A percentile compares a stretch with the other conserved stretches of the same genome.
These are phyloP conservation scores for Kuraishia hungarica DNA, from an alignment of 805 yeast species.

Conservation along the genomic window DNA sequence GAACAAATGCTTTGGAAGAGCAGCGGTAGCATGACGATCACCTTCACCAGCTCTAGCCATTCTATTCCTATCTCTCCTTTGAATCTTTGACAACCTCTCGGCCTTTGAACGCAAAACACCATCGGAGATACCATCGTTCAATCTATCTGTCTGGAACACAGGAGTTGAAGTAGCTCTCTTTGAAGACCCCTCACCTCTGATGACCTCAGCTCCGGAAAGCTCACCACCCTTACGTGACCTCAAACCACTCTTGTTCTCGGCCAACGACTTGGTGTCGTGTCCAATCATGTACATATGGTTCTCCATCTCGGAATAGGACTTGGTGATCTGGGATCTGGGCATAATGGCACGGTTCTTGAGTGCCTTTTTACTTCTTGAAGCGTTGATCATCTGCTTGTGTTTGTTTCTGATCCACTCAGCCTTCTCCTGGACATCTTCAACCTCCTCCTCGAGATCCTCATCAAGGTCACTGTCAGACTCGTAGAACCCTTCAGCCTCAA, in stretches of 20 bases:
- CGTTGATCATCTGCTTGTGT: constrained; percentile 88
- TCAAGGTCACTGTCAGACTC: constrained; percentile 72
- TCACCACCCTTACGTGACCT: constrained; percentile 17
- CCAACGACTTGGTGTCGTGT: constrained; percentile 68
- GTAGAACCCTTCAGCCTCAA: constrained; percentile 92
- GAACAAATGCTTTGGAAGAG: constrained; percentile 89
- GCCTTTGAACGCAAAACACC: constrained; percentile 77
- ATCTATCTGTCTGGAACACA: constrained; percentile 63
- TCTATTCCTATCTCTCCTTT: constrained; percentile 91
- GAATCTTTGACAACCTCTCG: constrained; percentile 77
- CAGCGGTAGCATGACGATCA: constrained; percentile 82
- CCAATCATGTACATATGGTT: constrained; percentile 85
- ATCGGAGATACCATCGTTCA: constrained; percentile 79
- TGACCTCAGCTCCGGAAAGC: constrained; percentile 71
- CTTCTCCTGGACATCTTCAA: constrained; percentile 72
- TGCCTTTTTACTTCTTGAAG: constrained; percentile 79
- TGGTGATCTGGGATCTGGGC: constrained; percentile 84
- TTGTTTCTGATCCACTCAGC: constrained; percentile 94
- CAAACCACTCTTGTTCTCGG: constrained; percentile 35
- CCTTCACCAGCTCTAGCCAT: constrained; percentile 91
- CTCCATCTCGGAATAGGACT: constrained; percentile 74
- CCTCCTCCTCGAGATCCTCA: constrained; percentile 40
- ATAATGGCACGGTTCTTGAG: constrained; percentile 78
- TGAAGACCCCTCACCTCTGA: constrained; percentile 42
- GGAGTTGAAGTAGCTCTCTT: constrained; percentile 40